phyloP scores from a whole-genome alignment of 2,329 filamentous ascomycete species.

The Exophiala sp. region DNA sequence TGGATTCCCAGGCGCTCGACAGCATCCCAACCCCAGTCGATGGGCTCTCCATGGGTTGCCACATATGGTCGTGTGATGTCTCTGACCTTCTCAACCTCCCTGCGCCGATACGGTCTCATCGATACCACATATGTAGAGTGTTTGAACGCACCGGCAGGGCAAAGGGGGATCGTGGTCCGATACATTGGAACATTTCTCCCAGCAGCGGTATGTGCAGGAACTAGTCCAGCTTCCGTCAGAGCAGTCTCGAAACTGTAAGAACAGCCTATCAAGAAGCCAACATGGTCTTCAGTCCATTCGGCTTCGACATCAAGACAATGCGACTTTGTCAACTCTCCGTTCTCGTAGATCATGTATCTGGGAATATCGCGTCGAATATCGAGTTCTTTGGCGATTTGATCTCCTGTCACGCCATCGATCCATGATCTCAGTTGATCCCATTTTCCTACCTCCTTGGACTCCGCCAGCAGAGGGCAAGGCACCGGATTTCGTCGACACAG shows the following conservation, averaged over 20 bases:
- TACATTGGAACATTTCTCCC: conserved; percentile 57
- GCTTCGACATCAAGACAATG: conserved; percentile 42
- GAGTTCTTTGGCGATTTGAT: conserved; percentile 39
- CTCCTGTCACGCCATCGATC: conserved; percentile 31
- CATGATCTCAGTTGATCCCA: conserved; percentile 39
- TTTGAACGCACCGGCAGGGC: conserved; percentile 54
- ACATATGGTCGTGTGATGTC: conserved; percentile 51
- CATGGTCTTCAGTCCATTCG: conserved; percentile 54
- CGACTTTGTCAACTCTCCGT: conserved; percentile 40
- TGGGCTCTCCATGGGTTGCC: conserved; percentile 57
- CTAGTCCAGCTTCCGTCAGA: conserved; percentile 46
- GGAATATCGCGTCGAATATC: conserved; percentile 57
- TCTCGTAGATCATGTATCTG: conserved; percentile 53
- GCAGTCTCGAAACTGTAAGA: conserved; percentile 59
- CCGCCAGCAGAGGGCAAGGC: conserved; percentile 55
- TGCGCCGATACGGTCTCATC: conserved; percentile 53
- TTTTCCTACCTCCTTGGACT: conserved; percentile 44
- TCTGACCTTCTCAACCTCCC: conserved; percentile 50
- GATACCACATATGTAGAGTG: conserved; percentile 54
- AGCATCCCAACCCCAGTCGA: conserved; percentile 60
- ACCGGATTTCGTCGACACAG: conserved; percentile 59
- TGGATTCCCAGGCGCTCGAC: conserved; percentile 48
- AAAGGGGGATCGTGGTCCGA: conserved; percentile 51
- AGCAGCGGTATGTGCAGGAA: conserved; percentile 47
- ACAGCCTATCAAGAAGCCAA: conserved; percentile 59